These are phyloP conservation scores for Gnetum montanum DNA, from an alignment of 75 land plant genomes.

Conservation along the genomic window DNA sequence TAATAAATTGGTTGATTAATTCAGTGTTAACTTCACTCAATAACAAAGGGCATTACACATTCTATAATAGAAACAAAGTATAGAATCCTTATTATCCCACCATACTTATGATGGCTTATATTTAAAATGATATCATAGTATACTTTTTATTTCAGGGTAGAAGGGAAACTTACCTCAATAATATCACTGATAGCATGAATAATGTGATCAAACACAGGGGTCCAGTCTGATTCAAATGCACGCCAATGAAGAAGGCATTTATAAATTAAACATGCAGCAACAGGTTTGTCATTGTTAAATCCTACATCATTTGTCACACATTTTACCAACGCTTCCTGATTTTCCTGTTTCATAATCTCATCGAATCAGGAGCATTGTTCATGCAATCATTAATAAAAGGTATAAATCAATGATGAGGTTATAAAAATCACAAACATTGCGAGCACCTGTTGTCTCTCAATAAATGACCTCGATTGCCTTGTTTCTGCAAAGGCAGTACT, in stretches of 20 bases:
- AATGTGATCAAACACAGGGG: slow-evolving; percentile 75
- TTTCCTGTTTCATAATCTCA: slow-evolving; percentile 85
- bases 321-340: slow-evolving; percentile 58
- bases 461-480: slow-evolving; percentile 37
- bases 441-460: slow-evolving; percentile 73
- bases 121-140: too few relatives aligned
- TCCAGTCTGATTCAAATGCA: slow-evolving; percentile 92
- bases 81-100: too few relatives aligned
- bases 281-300: slow-evolving; percentile 76
- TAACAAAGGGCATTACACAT: not conserved
- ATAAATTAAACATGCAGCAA: slow-evolving; percentile 89
- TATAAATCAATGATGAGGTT: too few relatives aligned
- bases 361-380: not conserved
- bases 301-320: slow-evolving; percentile 88
- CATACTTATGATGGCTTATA: too few relatives aligned
- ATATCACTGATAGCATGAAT: slow-evolving; percentile 76
- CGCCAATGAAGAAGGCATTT: slow-evolving; percentile 83
- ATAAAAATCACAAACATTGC: too few relatives aligned
- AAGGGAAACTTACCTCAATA: slow-evolving; percentile 72
- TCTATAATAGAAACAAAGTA: not conserved
- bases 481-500: slow-evolving; percentile 47
- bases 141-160: too few relatives aligned
- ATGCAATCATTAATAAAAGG: too few relatives aligned
- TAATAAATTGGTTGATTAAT: too few relatives aligned
- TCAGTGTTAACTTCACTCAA: not conserved